phyloP scores from a whole-genome alignment of 2,329 filamentous ascomycete genomes.

The Mycogone perniciosa region DNA sequence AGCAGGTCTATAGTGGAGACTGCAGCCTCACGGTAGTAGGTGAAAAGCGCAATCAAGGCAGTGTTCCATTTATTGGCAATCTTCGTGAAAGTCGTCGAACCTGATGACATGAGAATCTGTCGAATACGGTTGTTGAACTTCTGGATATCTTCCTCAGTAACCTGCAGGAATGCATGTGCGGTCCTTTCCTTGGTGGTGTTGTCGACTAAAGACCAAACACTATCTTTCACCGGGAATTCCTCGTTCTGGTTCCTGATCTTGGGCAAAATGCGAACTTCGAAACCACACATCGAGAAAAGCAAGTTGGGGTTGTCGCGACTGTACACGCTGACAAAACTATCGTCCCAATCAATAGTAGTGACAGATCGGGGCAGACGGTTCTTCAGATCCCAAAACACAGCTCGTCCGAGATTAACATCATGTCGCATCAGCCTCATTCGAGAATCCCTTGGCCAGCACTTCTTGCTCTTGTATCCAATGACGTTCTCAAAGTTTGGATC shows the following conservation, averaged over 20 bases:
- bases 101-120: slow-evolving; percentile 98
- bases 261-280: slow-evolving; percentile 91
- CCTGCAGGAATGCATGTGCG: slow-evolving; percentile 93
- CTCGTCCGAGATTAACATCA: slow-evolving; percentile 93
- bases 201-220: slow-evolving; percentile 95
- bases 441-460: slow-evolving; percentile 97
- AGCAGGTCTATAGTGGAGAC: slow-evolving; percentile 91
- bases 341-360: slow-evolving; percentile 98
- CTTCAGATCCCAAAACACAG: slow-evolving; percentile 98
- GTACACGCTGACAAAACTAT: slow-evolving; percentile 97
- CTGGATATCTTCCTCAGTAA: slow-evolving; percentile 94
- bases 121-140: slow-evolving; percentile 99
- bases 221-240: slow-evolving; percentile 95
- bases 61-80: slow-evolving; percentile 99
- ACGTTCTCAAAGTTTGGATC: slow-evolving; percentile 99
- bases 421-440: slow-evolving; percentile 98
- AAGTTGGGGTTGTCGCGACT: slow-evolving; percentile 96
- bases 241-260: slow-evolving; percentile 94
- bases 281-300: slow-evolving; percentile 95
- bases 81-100: slow-evolving; percentile 98
- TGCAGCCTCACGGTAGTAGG: slow-evolving; percentile 95
- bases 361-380: slow-evolving; percentile 90
- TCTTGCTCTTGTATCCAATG: slow-evolving; percentile 98
- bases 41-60: slow-evolving; percentile 91
- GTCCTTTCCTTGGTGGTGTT: slow-evolving; percentile 96